Percentiles rank a stretch among this genome's conserved stretches.
Evolutionary conservation across 1,139 yeast species (phyloP).

Genomic region (Hansenula lynferdii): DNA sequence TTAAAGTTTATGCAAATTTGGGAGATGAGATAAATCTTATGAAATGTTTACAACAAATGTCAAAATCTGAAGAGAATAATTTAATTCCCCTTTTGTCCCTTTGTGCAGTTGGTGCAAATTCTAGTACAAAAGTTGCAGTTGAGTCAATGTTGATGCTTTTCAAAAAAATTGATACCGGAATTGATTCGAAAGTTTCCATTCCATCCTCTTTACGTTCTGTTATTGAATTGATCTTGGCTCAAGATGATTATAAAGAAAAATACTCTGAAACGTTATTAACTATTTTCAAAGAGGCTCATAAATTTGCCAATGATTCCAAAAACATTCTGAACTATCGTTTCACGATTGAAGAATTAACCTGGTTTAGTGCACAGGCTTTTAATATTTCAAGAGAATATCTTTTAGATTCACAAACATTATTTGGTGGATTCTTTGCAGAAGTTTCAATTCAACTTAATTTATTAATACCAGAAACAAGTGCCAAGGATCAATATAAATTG

Average conservation of each 20-base stretch:
- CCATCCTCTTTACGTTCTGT: constrained; percentile 21
- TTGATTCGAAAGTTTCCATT: constrained; percentile 12
- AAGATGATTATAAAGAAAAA: constrained; percentile 6
- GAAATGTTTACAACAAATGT: constrained; percentile 6
- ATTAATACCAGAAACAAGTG: constrained; percentile 14
- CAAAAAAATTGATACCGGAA: constrained; percentile 10
- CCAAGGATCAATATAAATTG: constrained; percentile 9
- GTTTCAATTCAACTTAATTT: constrained; percentile 4
- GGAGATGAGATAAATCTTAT: constrained; percentile 12
- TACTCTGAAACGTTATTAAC: constrained; percentile 10
- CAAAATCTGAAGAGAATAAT: constrained; percentile 10
- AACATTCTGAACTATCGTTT: constrained; percentile 7
- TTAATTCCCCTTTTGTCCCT: constrained; percentile 17
- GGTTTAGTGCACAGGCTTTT: constrained; percentile 18
- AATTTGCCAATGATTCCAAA: constrained; percentile 11
- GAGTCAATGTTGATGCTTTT: constrained; percentile 18
- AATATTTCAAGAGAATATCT: constrained; percentile 14
- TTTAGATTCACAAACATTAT: constrained; percentile 3
- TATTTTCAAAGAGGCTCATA: constrained; percentile 12
- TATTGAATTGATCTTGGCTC: constrained; percentile 20
- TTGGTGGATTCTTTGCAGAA: constrained; percentile 14
- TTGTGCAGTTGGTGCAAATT: constrained; percentile 14
- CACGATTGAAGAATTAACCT: constrained; percentile 14
- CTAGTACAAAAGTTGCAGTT: constrained; percentile 14
- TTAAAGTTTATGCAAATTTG: constrained; percentile 17